Percentiles rank a stretch among this genome's conserved stretches.
phyloP scores from a whole-genome alignment of 2,329 filamentous ascomycete species.

The Aspergillus intermedius region DNA sequence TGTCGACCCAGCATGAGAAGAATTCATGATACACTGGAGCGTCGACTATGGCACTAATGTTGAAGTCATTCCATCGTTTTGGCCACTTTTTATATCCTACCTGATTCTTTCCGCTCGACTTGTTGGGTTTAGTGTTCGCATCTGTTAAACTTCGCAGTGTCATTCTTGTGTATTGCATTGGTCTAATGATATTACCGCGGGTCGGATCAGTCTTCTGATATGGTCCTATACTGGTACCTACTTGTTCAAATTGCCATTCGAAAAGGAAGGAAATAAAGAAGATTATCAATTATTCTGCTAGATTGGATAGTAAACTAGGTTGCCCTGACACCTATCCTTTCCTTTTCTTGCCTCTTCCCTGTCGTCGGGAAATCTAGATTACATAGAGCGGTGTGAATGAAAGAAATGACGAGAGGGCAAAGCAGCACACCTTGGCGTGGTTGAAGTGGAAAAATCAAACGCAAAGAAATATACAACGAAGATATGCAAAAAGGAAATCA shows the following conservation, averaged over 20 bases:
- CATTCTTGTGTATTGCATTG: too few species aligned
- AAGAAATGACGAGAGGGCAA: background rate
- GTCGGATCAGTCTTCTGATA: too few species aligned
- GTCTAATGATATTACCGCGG: too few species aligned
- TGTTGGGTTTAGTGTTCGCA: too few species aligned
- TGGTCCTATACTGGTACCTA: too few species aligned
- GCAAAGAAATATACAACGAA: constrained; percentile 10
- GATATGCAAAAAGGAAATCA: constrained; percentile 2
- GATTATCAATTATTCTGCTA: background rate
- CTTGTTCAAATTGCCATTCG: too few species aligned
- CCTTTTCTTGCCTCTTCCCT: background rate
- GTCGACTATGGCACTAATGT: too few species aligned
- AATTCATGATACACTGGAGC: constrained; percentile 22
- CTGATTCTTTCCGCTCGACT: too few species aligned
- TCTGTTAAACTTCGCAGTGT: too few species aligned
- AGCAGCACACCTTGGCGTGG: background rate
- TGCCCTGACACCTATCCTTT: constrained; percentile 3
- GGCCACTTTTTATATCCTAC: too few species aligned
- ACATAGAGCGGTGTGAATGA: background rate
- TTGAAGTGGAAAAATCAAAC: constrained; percentile 10
- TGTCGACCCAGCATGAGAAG: constrained; percentile 89
- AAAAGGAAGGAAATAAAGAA: background rate
- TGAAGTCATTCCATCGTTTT: too few species aligned
- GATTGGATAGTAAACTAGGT: background rate
- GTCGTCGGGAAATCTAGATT: background rate